Evolutionary conservation across 768 basidiomycete species (phyloP), one percentile per base, ranked within the genome.

Genomic region (Hebeloma cylindrosporum): DNA sequence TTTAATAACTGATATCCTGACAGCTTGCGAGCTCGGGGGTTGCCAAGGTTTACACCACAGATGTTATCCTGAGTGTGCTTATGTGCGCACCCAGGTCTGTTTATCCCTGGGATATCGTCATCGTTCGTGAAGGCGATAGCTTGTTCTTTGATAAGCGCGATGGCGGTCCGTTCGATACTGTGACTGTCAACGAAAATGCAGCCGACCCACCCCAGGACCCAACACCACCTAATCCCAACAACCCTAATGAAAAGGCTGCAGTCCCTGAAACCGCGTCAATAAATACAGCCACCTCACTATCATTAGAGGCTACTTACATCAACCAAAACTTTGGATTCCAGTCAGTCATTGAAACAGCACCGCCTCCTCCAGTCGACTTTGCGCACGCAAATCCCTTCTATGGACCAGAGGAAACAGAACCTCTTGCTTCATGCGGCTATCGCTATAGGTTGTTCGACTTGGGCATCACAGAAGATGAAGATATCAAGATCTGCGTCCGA

Each of bases 271-370:
- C 76, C 1, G 85, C 90, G 5, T 80, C 88, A 3, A 93, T 97
- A 67, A 99, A 99, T 69, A 82, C 91, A 4, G 90, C 93, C 1
- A 90, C 90, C 4, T 93, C 91, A 1, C 75, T 99, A 20, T 94
- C 95, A 0, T 78, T 98, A 25, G 96, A 99, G 67, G 96, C 96
- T 4, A 98, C 94, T 20, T 98, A 94, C 69, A 92, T 99, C 74
- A 98, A 98, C 72, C 92, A 95, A 62, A 97, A 97, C 68, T 99
- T 97, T 59, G 85, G 88, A 18, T 96, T 95, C 79, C 96, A 99
- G 67, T 85, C 90, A 32, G 95, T 94, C 32, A 75, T 80, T 43
- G 92, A 95, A 64, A 77, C 65, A 22, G 58, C 74, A 2, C 77
- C 79, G 5, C 79, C 82, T 1, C 70, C 77, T 21, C 72, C 85